Base-by-base conservation (phyloP, 345 rosid species). In the Lenwebbia sp. region DNA sequence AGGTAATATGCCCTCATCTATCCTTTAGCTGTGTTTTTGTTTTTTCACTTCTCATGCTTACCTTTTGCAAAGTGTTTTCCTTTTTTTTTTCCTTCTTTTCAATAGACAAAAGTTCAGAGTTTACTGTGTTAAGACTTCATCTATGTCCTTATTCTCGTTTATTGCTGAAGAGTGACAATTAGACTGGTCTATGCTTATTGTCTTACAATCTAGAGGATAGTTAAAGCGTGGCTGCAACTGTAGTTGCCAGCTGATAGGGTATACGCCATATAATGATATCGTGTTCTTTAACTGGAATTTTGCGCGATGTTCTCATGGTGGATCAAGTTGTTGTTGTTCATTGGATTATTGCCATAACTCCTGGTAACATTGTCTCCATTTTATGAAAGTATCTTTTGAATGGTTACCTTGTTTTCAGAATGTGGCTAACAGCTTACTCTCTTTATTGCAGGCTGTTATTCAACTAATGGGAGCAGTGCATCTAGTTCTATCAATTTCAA, bases 391-490 rank as follows among this genome's bases (percentile, higher is more conserved):
- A 10, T 56, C 60, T 56, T 56, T 25, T 56, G 60, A 56, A 56
- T 25, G 10, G 4, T 56, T 33, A 33, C 47, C 25, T 33, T 33
- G 47, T 70, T 19, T 70, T 70, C 13, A 19, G 25, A 4, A 2
- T 33, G 47, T 33, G 26, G 4, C 83, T 74, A 52, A 58, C 57
- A 53, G 83, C 83, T 15, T 41, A 22, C 47, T 70, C 22, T 60
- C 22, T 76, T 26, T 12, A 10, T 86, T 89, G 90, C 89, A 94
- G 96, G 93, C 90, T 83, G 85, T 41, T 19, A 56, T 94, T 65
- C 91, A 91, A 49, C 26, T 92, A 84, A 83, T 89, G 13, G 92
- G 90, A 84, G 84, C 92, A 7, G 56, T 88, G 17, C 88, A 54
- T 83, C 86, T 89, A n/a, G 84, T 85, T 87, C n/a, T 90, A 26